Base-by-base conservation (phyloP, 2,329 filamentous ascomycete genomes). In the Harringtonia lauricola region DNA sequence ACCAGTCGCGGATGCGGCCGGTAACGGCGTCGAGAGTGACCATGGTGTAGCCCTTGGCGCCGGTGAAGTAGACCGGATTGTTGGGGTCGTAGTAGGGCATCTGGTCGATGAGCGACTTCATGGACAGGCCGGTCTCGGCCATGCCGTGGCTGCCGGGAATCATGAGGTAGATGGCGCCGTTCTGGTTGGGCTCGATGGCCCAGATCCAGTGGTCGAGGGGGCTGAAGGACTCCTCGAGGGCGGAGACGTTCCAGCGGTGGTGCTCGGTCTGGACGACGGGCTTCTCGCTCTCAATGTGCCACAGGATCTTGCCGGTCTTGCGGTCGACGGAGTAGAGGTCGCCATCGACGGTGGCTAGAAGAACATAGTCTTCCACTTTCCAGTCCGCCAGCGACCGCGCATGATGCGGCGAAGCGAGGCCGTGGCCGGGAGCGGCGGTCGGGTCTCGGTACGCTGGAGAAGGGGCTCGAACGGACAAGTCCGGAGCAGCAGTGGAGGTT, bases 351-450 rank as follows among this genome's bases (percentile, higher is more conserved):
- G 92, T 96, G 86, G 92, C 90, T 84, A 98, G 74, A 73, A 98
- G 86, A 70, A 96, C 86, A 78, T 95, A 94, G 74, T 96, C 89
- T 86, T 96, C 90, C 70, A 95, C 89, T 84, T 95, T 87, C 90
- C 90, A 96, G 71, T 95, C 90, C 78, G 89, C 83, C 77, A 96
- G 74, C 74, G 83, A 94, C 80, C 90, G 89, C 89, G 88, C 90
- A 83, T 75, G 74, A 63, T 86, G 83, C 82, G 82, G 84, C 84
- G 85, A 81, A 71, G 83, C 76, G 65, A 84, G 72, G 57, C 79
- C 80, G 63, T 74, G 72, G 63, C 73, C 70, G 45, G 46, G 58
- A 62, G 52, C 64, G 65, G 52, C 64, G 66, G 60, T 72, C 74
- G 67, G 74, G 76, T 62, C 71, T 69, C 60, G 70, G 61, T 61